Percentiles rank a stretch among this genome's conserved stretches.
Conservation (phyloP, 495 filamentous ascomycete species). For the Penicillium herquei region DNA sequence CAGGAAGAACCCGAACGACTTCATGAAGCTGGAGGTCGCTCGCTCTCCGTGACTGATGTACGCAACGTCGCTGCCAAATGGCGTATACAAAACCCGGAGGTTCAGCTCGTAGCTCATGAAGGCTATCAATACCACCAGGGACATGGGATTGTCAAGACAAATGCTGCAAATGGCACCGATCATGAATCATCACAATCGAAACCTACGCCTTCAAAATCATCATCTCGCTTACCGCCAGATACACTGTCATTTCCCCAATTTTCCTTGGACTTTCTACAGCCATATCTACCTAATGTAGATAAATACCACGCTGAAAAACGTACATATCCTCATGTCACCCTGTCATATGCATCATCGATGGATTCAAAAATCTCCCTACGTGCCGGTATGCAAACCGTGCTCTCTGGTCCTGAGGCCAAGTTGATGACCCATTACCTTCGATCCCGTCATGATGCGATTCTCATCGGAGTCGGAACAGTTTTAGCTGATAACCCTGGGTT, state of each 20-base stretch:
- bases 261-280: conserved; percentile 43
- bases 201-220: conserved; percentile 14
- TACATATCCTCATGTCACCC: conserved; percentile 57
- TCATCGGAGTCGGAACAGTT: conserved; percentile 81
- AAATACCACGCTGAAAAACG: conserved; percentile 23
- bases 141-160: conserved; percentile 45
- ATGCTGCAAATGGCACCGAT: conserved; percentile 13
- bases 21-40: conserved; percentile 47
- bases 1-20: conserved; percentile 48
- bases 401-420: conserved; percentile 81
- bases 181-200: conserved; percentile 15
- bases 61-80: conserved; percentile 53
- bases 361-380: conserved; percentile 74
- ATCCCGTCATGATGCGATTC: conserved; percentile 76
- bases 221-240: conserved; percentile 38
- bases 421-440: conserved; percentile 90
- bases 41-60: conserved; percentile 51
- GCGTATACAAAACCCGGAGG: conserved; percentile 50
- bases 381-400: conserved; percentile 70
- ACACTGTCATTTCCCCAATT: conserved; percentile 46
- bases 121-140: conserved; percentile 54
- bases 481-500: conserved; percentile 80
- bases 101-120: conserved; percentile 46
- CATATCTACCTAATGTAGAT: conserved; percentile 38
- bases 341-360: conserved; percentile 89